These are phyloP conservation scores for Calocybe gangraenosa DNA, from an alignment of 768 basidiomycete genomes.

Conservation along the genomic window DNA sequence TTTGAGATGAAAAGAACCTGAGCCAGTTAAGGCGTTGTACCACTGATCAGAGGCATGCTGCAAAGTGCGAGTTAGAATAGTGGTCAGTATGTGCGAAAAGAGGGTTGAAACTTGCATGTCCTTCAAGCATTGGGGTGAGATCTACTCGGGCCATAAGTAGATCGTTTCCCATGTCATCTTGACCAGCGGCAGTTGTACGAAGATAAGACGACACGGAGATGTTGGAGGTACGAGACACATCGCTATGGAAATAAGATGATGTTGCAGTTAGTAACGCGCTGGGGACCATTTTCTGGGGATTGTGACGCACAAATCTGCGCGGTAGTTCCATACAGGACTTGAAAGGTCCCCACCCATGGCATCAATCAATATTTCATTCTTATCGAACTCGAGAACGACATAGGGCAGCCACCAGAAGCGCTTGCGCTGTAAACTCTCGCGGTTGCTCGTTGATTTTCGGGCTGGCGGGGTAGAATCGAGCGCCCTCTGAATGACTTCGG, in stretches of 20 bases:
- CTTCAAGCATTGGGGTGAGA: conserved; percentile 78
- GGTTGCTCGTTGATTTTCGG: conserved; percentile 61
- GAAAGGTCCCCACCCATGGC: conserved; percentile 92
- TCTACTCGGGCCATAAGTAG: conserved; percentile 91
- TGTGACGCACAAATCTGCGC: conserved; percentile 82
- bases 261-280: conserved; percentile 2
- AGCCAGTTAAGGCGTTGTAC: conserved; percentile 79
- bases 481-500: conserved; percentile 81
- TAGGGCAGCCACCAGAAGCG: conserved; percentile 97
- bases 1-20: conserved; percentile 93
- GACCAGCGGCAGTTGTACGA: conserved; percentile 71
- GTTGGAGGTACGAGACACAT: conserved; percentile 92
- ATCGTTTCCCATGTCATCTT: conserved; percentile 97
- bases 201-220: conserved; percentile 91
- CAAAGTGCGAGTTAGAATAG: conserved; percentile 1
- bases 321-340: conserved; percentile 92
- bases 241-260: conserved; percentile 42
- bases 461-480: conserved; percentile 56
- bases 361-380: conserved; percentile 96
- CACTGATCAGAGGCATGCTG: conserved; percentile 88
- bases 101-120: conserved; percentile 47
- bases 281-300: no score
- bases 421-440: conserved; percentile 90
- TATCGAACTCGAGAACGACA: conserved; percentile 96
- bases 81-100: conserved; percentile 7